Conservation (phyloP, 495 filamentous ascomycete species). For the Penicillium paradoxum region DNA sequence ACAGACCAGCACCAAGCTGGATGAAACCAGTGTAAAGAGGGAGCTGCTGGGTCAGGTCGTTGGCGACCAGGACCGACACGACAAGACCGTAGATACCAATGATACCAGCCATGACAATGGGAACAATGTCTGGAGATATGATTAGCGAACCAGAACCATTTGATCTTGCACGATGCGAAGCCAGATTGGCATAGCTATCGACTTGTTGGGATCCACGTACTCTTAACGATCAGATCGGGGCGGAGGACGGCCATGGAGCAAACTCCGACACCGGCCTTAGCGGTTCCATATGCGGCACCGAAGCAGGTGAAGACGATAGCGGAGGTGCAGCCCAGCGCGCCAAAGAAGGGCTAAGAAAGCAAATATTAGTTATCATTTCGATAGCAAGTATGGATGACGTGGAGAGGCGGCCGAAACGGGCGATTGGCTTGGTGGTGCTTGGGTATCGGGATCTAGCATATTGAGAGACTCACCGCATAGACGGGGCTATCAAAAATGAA, state of each 20-base stretch:
- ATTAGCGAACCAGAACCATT: conserved; percentile 15
- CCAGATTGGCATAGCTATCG: neutral
- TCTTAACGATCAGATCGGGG: conserved; percentile 99
- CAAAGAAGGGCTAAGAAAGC: conserved; percentile 83
- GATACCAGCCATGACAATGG: conserved; percentile 99
- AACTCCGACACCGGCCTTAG: conserved; percentile 98
- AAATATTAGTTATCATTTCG: conserved; percentile 24
- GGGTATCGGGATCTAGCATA: neutral
- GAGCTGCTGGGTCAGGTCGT: conserved; percentile 74
- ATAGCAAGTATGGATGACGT: conserved; percentile 2
- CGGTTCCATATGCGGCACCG: conserved; percentile 96
- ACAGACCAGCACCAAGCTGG: conserved; percentile 92
- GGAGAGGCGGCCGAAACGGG: conserved; percentile 18
- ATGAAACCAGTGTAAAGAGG: conserved; percentile 94
- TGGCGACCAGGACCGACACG: conserved; percentile 96
- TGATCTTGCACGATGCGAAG: neutral
- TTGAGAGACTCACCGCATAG: conserved; percentile 82
- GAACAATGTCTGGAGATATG: conserved; percentile 75
- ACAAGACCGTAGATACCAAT: conserved; percentile 99
- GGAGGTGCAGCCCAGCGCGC: conserved; percentile 97
- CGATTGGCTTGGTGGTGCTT: conserved; percentile 7
- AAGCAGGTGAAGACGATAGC: conserved; percentile 99
- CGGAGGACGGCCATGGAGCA: conserved; percentile 96
- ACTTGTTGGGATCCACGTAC: conserved; percentile 51
- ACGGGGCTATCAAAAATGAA: conserved; percentile 64